phyloP scores from a whole-genome alignment of 179 eudicot species.

The Silene coronaria region DNA sequence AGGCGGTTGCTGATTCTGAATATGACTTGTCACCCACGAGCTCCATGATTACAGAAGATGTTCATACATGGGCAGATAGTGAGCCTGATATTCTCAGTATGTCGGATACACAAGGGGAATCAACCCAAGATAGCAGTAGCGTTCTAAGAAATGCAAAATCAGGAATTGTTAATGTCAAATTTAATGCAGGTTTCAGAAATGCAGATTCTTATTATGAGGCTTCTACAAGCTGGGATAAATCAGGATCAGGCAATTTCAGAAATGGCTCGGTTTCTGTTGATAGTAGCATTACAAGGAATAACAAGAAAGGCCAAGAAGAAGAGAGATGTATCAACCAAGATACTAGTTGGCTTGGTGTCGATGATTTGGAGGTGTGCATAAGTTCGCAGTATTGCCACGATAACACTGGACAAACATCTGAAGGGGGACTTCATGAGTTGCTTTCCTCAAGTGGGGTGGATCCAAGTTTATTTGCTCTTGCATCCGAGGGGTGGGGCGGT shows the following conservation, averaged over 20 bases:
- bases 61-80: neutral
- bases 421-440: conserved; percentile 29
- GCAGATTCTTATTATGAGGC: conserved; percentile 23
- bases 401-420: conserved; percentile 1
- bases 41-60: conserved; percentile 12
- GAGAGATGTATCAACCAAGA: neutral
- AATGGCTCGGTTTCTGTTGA: conserved; percentile 4
- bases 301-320: conserved; percentile 15
- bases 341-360: conserved; percentile 20
- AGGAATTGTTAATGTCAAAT: conserved; percentile 8
- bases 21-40: neutral
- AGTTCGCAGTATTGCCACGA: conserved; percentile 12
- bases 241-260: conserved; percentile 8
- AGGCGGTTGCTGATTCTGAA: conserved; percentile 9
- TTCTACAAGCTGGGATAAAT: conserved; percentile 25
- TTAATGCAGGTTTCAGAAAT: conserved; percentile 5
- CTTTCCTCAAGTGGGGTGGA: conserved; percentile 28
- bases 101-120: conserved; percentile 10
- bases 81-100: neutral
- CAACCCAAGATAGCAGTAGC: conserved; percentile 28
- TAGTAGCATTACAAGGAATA: neutral
- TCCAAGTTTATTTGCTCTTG: conserved; percentile 10
- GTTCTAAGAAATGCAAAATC: conserved; percentile 20
- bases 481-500: conserved; percentile 21
- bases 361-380: conserved; percentile 20